Evolutionary conservation across 202 grass and related monocot genomes (phyloP).

Genomic region (Setaria viridis): DNA sequence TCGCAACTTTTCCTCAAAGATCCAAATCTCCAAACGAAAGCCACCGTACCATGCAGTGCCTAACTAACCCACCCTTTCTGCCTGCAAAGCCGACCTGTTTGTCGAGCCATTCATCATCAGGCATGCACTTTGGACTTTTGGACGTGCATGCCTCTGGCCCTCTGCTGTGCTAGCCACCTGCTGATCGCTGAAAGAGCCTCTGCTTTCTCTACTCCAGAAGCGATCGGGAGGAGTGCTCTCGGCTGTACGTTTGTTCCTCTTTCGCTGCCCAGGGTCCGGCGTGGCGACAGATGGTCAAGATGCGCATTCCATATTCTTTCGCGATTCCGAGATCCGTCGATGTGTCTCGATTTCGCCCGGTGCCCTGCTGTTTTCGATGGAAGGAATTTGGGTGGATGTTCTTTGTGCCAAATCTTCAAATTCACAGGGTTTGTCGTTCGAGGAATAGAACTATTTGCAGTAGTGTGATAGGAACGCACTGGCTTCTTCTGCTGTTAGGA

Average conservation of each 20-base stretch:
- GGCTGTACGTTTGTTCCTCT: neutral
- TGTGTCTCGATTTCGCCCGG: slow-evolving; percentile 8
- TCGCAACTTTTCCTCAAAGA: neutral
- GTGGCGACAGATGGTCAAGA: slow-evolving; percentile 15
- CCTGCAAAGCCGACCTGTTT: neutral
- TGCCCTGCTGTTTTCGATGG: neutral
- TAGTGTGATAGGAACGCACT: too few species aligned
- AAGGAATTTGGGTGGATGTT: neutral
- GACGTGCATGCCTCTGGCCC: too few species aligned
- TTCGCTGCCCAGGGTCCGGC: neutral
- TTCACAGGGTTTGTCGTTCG: too few species aligned
- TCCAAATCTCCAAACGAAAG: neutral
- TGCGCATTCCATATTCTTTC: neutral
- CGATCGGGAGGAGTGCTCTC: neutral
- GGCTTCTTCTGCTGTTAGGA: too few species aligned
- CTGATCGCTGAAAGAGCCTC: neutral
- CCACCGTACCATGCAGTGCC: neutral
- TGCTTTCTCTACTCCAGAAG: neutral
- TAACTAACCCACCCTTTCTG: neutral
- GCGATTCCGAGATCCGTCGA: neutral
- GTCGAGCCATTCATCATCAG: neutral
- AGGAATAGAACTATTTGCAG: too few species aligned
- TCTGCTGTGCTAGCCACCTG: neutral
- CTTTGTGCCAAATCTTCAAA: neutral
- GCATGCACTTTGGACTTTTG: neutral